Base-by-base conservation (phyloP, 2,329 filamentous ascomycete species). In the Davidsoniella neocaledoniae region DNA sequence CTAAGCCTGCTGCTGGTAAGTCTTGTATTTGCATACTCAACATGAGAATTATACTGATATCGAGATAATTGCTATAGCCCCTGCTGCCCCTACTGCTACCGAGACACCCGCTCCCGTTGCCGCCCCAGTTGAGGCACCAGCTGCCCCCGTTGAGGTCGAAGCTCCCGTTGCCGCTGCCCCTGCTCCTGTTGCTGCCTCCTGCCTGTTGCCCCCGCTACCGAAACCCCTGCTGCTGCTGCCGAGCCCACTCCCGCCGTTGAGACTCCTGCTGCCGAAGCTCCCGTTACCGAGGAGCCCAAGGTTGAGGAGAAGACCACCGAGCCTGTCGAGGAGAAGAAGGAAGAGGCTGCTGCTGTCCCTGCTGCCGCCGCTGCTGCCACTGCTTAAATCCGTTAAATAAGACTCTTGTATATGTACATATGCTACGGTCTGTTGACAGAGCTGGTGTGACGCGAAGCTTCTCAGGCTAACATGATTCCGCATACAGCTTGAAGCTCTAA, bases 181-280 rank as follows among this genome's bases (percentile, higher is more conserved):
- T 16, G 48, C 43, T 12, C 45, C 42, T 17, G 51, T 57, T 25
- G 51, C 55, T n/a, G n/a, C 4, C 19, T 21, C 16, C 52, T 55
- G 25, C 46, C 56, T 39, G 57, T 60, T n/a, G 60, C 58, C 16
- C 50, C 59, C n/a, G 55, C 57, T 43, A 55, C 55, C 39, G 61
- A 59, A 45, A 51, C 58, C 39, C 43, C 61, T 7, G 54, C 56
- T 33, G 51, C 58, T 19, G 49, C 25, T 38, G 21, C 43, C 52
- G 49, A 16, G 26, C 39, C 46, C 49, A 46, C 41, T 45, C 19
- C 44, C 37, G 43, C 48, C 25, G 21, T 21, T 37, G 46, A 43
- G 39, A 48, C 54, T 16, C 16, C n/a, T 45, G 16, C 26, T 8
- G 43, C 17, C 41, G 56, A 57, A 38, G 54, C 56, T 5, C 52